Evolutionary conservation across 352 stramenopile species (phyloP).

Genomic region (Phytophthora macrochlamydospora): DNA sequence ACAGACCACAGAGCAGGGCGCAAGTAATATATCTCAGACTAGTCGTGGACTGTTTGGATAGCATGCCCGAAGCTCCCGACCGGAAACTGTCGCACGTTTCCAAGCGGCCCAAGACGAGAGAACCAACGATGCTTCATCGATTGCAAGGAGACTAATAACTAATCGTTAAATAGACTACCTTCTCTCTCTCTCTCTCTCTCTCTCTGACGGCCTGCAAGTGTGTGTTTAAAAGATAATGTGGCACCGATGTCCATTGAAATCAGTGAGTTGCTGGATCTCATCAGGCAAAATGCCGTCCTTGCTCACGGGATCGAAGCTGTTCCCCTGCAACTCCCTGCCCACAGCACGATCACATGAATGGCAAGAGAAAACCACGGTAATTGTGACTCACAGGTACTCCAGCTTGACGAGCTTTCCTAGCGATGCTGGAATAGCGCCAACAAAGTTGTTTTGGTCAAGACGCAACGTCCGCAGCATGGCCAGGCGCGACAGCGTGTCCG

Average conservation of each 20-base stretch:
- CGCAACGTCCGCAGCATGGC: slow-evolving; percentile 46
- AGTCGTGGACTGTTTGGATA: too few species aligned
- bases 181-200: too few species aligned
- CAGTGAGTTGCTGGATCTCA: slow-evolving; percentile 47
- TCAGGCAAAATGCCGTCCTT: slow-evolving; percentile 44
- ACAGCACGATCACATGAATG: not conserved
- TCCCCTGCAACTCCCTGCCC: slow-evolving; percentile 53
- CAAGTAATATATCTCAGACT: too few species aligned
- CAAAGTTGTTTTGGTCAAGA: slow-evolving; percentile 63
- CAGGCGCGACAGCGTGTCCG: slow-evolving; percentile 48
- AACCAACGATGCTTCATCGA: too few species aligned
- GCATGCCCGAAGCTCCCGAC: too few species aligned
- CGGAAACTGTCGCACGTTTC: too few species aligned
- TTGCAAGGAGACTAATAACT: too few species aligned
- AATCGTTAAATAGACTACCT: too few species aligned
- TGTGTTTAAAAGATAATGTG: slow-evolving; percentile 27
- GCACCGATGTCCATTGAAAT: slow-evolving; percentile 41
- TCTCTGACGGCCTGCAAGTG: not conserved
- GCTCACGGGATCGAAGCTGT: slow-evolving; percentile 49
- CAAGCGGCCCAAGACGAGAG: too few species aligned
- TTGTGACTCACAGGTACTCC: slow-evolving; percentile 56
- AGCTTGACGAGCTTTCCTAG: slow-evolving; percentile 49
- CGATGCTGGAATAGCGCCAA: slow-evolving; percentile 44
- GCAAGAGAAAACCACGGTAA: not conserved
- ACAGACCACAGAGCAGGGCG: too few species aligned